A percentile compares a stretch with the other conserved stretches of the same genome.
Conservation (phyloP, 73 alveolate genomes). For the Paramecium primaurelia region DNA sequence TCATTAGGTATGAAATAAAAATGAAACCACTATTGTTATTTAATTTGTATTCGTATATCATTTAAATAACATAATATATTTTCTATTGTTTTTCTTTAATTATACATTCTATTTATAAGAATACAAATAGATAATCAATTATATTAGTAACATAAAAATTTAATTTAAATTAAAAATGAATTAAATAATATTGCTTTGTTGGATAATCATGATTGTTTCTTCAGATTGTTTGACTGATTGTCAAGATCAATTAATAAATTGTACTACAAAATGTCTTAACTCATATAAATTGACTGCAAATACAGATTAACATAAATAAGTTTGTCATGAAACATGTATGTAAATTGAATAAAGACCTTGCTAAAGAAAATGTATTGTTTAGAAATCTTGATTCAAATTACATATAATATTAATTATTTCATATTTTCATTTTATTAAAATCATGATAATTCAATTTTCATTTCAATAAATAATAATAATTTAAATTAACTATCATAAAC, state of each 20-base stretch:
- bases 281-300: background rate
- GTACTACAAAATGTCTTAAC: background rate
- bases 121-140: background rate
- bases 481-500: background rate
- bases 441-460: background rate
- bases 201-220: background rate
- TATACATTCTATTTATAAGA: too few relatives aligned
- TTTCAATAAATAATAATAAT: background rate
- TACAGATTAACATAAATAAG: background rate
- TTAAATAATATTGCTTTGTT: background rate
- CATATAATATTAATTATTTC: background rate
- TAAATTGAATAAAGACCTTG: slow-evolving; percentile 15
- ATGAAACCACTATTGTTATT: background rate
- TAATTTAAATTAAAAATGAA: background rate
- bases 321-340: slow-evolving; percentile 48
- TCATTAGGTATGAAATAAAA: background rate
- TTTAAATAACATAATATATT: background rate
- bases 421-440: background rate
- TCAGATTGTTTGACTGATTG: slow-evolving; percentile 19
- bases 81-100: too few relatives aligned
- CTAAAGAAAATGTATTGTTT: background rate
- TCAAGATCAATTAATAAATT: background rate
- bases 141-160: background rate
- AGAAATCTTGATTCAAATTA: background rate
- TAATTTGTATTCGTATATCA: background rate